Evolutionary conservation across 2,329 filamentous ascomycete species (phyloP), one percentile per base, ranked within the genome.

Genomic region (Monilinia fructigena): DNA sequence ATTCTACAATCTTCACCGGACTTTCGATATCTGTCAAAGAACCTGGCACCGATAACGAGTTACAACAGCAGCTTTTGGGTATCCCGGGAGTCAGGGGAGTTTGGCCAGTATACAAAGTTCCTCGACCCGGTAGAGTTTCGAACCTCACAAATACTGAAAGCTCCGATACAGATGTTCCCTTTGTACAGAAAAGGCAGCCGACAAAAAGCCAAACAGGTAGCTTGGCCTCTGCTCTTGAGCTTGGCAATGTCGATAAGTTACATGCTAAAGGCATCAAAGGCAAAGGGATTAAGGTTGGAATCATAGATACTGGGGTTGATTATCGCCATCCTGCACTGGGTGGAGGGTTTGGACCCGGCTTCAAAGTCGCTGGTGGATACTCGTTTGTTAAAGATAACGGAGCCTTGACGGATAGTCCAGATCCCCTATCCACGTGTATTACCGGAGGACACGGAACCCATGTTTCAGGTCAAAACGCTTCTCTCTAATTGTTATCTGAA

Each of bases 251-350:
- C 12, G 77, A 80, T 68, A 76, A 75, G 65, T 75, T 82, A n/a
- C 79, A 79, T 16, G 77, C 75, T 4, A 74, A 77, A 42, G 81
- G 81, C 10, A 74, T 80, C n/a, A 81, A 78, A 1, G 82, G 82
- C 26, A 77, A 80, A 52, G 81, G 81, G 1, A 72, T 81, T 40
- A 77, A 77, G 28, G 75, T 83, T 23, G 81, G 75, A 6, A 73
- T 82, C 40, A 52, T 71, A 31, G 71, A 72, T 62, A 77, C 75
- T 26, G 79, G 79, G 14, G 75, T 87, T 58, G 87, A 89, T 73
- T 89, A 88, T 72, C 81, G 78, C 0, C 86, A 89, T 71, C 84
- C 86, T 1, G 84, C 85, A 38, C 81, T 90, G 0, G 87, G 87
- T 47, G 86, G 85, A 56, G 86, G 86, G 72, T 89, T 88, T 72